These are phyloP conservation scores for Cadophora luteo-olivacea DNA, from an alignment of 2,329 filamentous ascomycete genomes.

Conservation along the genomic window DNA sequence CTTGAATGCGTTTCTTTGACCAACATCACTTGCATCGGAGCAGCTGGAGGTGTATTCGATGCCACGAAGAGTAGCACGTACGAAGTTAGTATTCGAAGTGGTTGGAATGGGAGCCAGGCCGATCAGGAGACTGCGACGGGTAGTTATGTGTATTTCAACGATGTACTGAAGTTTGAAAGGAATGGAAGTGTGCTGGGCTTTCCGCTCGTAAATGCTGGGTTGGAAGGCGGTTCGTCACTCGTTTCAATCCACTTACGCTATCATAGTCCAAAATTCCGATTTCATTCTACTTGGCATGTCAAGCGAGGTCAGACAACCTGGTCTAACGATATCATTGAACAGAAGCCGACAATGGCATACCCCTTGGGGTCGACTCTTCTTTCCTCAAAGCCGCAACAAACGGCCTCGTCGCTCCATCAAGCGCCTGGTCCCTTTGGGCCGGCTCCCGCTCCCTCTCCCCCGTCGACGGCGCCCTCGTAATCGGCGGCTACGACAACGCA, in stretches of 20 bases:
- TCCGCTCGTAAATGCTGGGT: background rate
- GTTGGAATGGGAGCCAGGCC: background rate
- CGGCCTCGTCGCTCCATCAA: background rate
- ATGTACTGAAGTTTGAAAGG: background rate
- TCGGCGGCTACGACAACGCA: background rate
- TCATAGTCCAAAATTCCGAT: background rate
- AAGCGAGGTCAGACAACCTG: too few relatives aligned
- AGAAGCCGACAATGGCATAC: background rate
- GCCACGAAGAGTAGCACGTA: background rate
- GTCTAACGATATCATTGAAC: too few relatives aligned
- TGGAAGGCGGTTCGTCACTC: background rate
- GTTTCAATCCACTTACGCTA: background rate
- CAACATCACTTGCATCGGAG: background rate
- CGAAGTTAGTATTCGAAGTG: background rate
- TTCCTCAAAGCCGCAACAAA: background rate
- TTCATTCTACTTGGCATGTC: background rate
- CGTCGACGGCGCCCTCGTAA: slow-evolving; percentile 3
- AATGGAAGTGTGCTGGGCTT: background rate
- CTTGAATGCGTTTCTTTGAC: background rate
- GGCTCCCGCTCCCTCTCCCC: background rate
- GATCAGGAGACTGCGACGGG: background rate
- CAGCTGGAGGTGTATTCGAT: background rate
- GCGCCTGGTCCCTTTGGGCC: slow-evolving; percentile 2
- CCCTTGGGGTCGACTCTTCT: background rate
- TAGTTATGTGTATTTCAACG: background rate